Base-by-base conservation (phyloP, 2,329 filamentous ascomycete genomes). In the Xylaria sp. region DNA sequence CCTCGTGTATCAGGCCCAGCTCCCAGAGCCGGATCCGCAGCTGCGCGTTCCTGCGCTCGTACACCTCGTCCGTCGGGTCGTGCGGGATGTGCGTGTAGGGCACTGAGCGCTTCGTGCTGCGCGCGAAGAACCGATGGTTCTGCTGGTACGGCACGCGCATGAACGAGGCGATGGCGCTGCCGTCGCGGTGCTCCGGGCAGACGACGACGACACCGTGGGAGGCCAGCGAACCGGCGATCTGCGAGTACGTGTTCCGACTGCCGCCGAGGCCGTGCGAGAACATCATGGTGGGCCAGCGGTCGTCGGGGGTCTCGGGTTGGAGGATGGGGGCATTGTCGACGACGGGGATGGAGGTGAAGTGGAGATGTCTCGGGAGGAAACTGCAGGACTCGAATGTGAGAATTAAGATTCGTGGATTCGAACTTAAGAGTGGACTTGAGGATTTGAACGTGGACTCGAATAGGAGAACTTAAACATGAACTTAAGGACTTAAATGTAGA, bases 201-300 rank as follows among this genome's bases (percentile, higher is more conserved):
- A 95, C 83, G 2, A 97, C 93, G 7, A 96, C 88, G 26, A 94
- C 85, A 48, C 93, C 93, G 75, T 96, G 90, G 23, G 92, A 93
- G 4, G 93, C 92, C 33, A 97, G 81, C 0, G 92, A 93, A 17
- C 92, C 92, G 20, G 87, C 90, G 28, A 97, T 82, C 76, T 94
- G 91, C n/a, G 92, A 95, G 81, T 97, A 97, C 11, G 92, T 89
- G 75, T 96, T 96, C 72, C 92, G 87, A 68, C 88, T 90, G 44
- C 93, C 93, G 44, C 92, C 93, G 1, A 97, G 84, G 0, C 93
- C 93, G 77, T 97, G 93, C 1, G 93, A 96, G 80, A 97, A 97
- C 70, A 97, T 84, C 83, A 93, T 89, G 0, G 93, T 91, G 0
- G 93, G 93, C 91, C 92, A 96, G 81, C 88, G 83, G 67, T 82